Conservation (phyloP, 352 stramenopile genomes). For the Hyaloperonospora brassicae region DNA sequence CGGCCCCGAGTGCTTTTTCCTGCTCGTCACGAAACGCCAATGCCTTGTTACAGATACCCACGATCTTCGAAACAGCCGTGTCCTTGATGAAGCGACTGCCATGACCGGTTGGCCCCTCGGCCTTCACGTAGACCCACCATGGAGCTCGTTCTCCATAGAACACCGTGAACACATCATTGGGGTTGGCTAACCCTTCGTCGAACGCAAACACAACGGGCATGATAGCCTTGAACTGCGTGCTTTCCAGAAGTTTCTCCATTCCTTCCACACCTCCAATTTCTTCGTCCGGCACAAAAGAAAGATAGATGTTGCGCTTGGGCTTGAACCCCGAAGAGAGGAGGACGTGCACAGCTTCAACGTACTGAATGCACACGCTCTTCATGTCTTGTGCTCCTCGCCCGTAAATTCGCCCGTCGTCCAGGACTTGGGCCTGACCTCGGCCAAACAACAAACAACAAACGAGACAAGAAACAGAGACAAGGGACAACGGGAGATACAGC, state of each 20-base stretch:
- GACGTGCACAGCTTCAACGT: conserved; percentile 84
- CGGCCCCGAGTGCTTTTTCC: conserved; percentile 63
- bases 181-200: conserved; percentile 92
- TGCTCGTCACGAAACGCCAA: conserved; percentile 87
- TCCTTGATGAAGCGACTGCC: conserved; percentile 92
- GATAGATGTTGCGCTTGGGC: conserved; percentile 84
- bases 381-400: conserved; percentile 93
- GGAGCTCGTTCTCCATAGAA: conserved; percentile 94
- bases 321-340: conserved; percentile 60
- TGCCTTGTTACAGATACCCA: conserved; percentile 84
- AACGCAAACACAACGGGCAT: conserved; percentile 87
- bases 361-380: conserved; percentile 96
- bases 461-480: conserved; percentile 18
- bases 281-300: conserved; percentile 92
- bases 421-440: conserved; percentile 60
- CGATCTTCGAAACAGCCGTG: conserved; percentile 92
- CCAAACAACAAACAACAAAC: not conserved
- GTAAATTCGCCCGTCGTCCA: conserved; percentile 89
- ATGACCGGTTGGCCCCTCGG: conserved; percentile 73
- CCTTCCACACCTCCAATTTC: conserved; percentile 90
- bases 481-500: not conserved
- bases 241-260: conserved; percentile 89
- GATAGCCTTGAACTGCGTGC: conserved; percentile 71
- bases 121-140: conserved; percentile 88
- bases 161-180: conserved; percentile 86